Percentiles rank a stretch among this genome's conserved stretches.
Evolutionary conservation across 345 rosid species (phyloP).

Genomic region (Cardamine chenopodiifolia): DNA sequence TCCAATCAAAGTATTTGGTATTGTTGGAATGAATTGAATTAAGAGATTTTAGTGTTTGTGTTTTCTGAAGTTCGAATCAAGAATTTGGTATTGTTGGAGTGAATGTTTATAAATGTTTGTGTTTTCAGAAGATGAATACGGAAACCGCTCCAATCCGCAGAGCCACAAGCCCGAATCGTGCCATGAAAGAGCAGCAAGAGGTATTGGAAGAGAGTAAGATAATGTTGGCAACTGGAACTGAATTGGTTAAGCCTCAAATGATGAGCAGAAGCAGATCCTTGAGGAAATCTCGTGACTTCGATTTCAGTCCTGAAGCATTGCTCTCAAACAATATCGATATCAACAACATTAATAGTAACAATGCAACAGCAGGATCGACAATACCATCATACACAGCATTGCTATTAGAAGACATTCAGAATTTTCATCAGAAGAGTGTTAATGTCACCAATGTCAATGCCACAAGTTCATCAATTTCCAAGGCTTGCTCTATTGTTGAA

Average conservation of each 20-base stretch:
- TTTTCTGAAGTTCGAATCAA: neutral
- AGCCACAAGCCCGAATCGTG: constrained; percentile 38
- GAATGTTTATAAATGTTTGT: neutral
- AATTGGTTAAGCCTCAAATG: constrained; percentile 52
- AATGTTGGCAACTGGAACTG: constrained; percentile 40
- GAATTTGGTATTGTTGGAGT: neutral
- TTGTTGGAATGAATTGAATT: constrained; percentile 2
- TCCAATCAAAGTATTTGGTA: neutral
- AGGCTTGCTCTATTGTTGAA: constrained; percentile 77
- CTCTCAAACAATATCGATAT: constrained; percentile 32
- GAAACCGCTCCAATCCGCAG: constrained; percentile 33
- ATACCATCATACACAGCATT: constrained; percentile 65
- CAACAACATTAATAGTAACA: constrained; percentile 48
- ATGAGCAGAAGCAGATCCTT: constrained; percentile 72
- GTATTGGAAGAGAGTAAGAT: constrained; percentile 45
- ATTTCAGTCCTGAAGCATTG: constrained; percentile 59
- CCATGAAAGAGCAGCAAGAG: constrained; percentile 43
- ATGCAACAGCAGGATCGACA: constrained; percentile 39
- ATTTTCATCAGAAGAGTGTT: constrained; percentile 74
- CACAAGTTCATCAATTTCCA: constrained; percentile 58
- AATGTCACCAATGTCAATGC: constrained; percentile 26
- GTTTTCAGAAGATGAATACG: constrained; percentile 17
- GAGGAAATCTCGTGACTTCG: constrained; percentile 73
- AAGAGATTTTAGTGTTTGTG: neutral
- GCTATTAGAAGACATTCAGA: constrained; percentile 87